Percentiles rank a stretch among this genome's conserved stretches.
Conservation (phyloP, 495 filamentous ascomycete genomes). For the Tuber calosporum region DNA sequence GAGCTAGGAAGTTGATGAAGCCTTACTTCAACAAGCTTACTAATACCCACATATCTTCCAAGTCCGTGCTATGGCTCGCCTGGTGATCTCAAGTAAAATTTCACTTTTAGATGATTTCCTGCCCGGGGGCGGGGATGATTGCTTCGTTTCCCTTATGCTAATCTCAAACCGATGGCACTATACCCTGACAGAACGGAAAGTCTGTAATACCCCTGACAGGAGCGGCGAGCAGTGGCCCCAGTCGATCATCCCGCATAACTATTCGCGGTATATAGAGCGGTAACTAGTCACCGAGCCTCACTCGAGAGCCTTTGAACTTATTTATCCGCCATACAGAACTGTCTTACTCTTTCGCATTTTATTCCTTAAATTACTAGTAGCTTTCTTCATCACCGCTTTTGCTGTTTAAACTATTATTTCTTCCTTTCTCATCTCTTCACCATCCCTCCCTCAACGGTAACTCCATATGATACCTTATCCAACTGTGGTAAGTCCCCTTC, state of each 20-base stretch:
- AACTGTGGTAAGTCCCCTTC: no score
- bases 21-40: background rate
- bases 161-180: background rate
- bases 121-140: background rate
- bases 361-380: no score
- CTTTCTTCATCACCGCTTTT: no score
- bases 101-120: background rate
- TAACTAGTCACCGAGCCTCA: background rate
- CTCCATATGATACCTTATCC: no score
- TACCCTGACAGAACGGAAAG: background rate
- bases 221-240: background rate
- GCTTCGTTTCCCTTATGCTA: background rate
- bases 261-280: accelerated
- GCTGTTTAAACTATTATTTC: no score
- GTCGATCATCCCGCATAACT: background rate
- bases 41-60: background rate
- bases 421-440: no score
- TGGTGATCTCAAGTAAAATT: background rate
- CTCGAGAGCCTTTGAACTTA: no score
- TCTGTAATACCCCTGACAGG: background rate
- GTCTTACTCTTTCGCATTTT: no score
- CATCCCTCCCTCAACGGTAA: no score
- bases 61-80: background rate
- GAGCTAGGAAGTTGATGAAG: background rate
- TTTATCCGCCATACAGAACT: no score